Conservation (phyloP, 129 eudicot genomes). For the carrot (Daucus carota) region DH1_v3.0 NC_030382.2:29547001-29547500, state of each 20-base stretch:
- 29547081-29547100: not conserved
- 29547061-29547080: not conserved
- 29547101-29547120: not conserved
- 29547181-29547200: not conserved
- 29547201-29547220: not conserved
- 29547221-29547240: not conserved
- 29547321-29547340: not conserved
- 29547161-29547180: not conserved
- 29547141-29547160: not conserved
- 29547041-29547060: not conserved
- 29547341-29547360: no score
- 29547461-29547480: no score
- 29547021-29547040: not conserved
- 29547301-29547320: no score
- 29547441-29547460: no score
- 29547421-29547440: no score
- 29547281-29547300: not conserved
- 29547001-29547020: not conserved
- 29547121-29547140: not conserved
- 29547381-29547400: no score
- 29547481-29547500: no score
- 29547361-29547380: no score
- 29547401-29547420: no score
- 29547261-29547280: not conserved
- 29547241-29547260: not conserved